These are phyloP conservation scores for Piloderma croceum DNA, from an alignment of 768 basidiomycete genomes.

Conservation along the genomic window DNA sequence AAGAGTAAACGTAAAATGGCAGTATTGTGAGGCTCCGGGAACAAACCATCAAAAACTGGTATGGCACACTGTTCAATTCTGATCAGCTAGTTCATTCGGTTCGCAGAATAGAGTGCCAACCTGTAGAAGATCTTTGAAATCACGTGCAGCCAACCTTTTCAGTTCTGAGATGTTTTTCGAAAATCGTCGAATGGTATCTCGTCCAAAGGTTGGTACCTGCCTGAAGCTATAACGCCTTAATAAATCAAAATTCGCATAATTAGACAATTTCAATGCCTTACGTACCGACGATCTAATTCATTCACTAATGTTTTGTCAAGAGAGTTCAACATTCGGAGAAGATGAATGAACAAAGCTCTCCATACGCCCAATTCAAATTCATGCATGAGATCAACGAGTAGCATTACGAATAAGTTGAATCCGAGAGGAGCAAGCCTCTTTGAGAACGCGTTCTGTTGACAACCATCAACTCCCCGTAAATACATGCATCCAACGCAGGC, in stretches of 20 bases:
- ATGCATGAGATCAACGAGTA: constrained; percentile 33
- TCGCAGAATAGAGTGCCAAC: constrained; percentile 8
- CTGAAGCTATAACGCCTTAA: constrained; percentile 23
- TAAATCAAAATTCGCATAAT: not conserved
- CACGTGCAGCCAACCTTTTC: constrained; percentile 29
- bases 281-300: constrained; percentile 23
- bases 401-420: constrained; percentile 22
- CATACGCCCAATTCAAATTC: constrained; percentile 35
- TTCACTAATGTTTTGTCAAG: constrained; percentile 10
- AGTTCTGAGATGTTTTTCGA: constrained; percentile 28
- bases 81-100: not conserved
- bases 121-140: constrained; percentile 37
- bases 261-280: constrained; percentile 2
- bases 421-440: constrained; percentile 10
- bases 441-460: constrained; percentile 33
- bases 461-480: not conserved
- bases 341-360: constrained; percentile 30
- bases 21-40: constrained; percentile 20
- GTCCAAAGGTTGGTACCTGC: constrained; percentile 27
- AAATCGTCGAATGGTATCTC: constrained; percentile 26
- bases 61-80: constrained; percentile 25
- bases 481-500: not conserved
- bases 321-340: constrained; percentile 28
- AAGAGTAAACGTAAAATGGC: constrained; percentile 15
- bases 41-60: constrained; percentile 28